Base-by-base conservation (phyloP, 176 grass and related monocot genomes). In the Triticum turgidum region DNA sequence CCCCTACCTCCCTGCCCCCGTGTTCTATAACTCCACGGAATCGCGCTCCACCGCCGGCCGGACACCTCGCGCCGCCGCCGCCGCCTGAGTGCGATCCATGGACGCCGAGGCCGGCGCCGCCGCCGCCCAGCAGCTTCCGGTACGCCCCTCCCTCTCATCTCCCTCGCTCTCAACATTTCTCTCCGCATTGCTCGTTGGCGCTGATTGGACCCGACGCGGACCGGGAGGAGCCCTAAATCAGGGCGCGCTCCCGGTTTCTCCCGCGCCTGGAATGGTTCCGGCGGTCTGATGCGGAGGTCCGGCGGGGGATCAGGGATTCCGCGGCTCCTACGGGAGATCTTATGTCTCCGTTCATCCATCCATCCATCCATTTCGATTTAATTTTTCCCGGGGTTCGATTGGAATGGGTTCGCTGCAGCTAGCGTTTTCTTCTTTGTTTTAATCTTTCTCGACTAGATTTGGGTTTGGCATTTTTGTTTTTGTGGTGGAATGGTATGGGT, bases 51-150 rank as follows among this genome's bases (percentile, higher is more conserved):
- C 44, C 42, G 64, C 70, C 35, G 70, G 80, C 34, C 62, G 71
- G 86, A 82, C 86, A 73, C 86, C 69, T 56, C 58, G 33, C 70
- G 69, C 45, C 80, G 80, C 81, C 30, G 80, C 80, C 32, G 65
- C 47, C 52, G 41, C 71, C 56, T 75, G 71, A 63, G 38, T 51
- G 39, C 62, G 29, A 78, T 52, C 75, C 21, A 79, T 86, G 84
- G 84, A 86, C 84, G 75, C 84, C 78, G 88, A 89, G 83, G 77
- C 83, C 61, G 88, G 83, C 68, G 44, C 64, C 59, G 70, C 62
- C 69, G 69, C 30, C 83, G 25, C 78, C 62, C 78, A 82, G 61
- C 78, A 77, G 62, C 83, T 81, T 29, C 83, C 82, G 88, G 88
- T 89, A 85, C 4, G 44, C 10, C 84, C 76, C 73, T 61, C 61